phyloP scores from a whole-genome alignment of 2,329 filamentous ascomycete genomes.

The Daldinia sp. region DNA sequence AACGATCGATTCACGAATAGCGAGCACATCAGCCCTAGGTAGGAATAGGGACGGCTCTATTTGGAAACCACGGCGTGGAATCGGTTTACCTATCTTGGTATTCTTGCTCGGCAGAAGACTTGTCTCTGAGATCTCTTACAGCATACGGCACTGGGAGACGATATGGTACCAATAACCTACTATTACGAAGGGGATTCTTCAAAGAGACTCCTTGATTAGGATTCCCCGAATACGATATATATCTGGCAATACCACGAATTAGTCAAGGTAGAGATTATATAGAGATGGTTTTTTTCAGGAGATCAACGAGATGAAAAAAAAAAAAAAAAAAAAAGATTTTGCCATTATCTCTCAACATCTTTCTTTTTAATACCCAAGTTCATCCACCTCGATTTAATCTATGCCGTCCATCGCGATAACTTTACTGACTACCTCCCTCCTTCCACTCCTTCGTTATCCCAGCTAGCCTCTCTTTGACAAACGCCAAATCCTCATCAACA shows the following conservation, averaged over 20 bases:
- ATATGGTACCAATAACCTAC: not conserved
- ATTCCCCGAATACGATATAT: not conserved
- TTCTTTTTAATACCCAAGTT: not conserved
- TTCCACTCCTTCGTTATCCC: constrained; percentile 51
- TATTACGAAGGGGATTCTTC: not conserved
- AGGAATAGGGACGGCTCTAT: not conserved
- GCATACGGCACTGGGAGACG: not conserved
- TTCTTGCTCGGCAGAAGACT: not conserved
- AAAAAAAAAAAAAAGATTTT: not conserved
- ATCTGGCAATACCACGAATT: not conserved
- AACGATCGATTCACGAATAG: not conserved
- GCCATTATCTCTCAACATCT: not conserved
- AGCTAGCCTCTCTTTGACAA: constrained; percentile 71
- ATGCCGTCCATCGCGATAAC: not conserved
- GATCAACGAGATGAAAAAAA: not conserved
- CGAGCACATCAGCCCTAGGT: not conserved
- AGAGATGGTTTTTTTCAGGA: no score
- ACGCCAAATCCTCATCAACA: constrained; percentile 68
- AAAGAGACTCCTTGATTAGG: not conserved
- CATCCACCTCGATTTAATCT: not conserved
- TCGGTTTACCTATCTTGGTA: not conserved
- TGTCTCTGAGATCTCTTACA: not conserved
- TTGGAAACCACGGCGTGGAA: not conserved
- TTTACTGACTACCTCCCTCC: constrained; percentile 7
- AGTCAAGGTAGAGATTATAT: not conserved